Base-by-base conservation (phyloP, 2,329 filamentous ascomycete species). In the Cadophora sp. region DNA sequence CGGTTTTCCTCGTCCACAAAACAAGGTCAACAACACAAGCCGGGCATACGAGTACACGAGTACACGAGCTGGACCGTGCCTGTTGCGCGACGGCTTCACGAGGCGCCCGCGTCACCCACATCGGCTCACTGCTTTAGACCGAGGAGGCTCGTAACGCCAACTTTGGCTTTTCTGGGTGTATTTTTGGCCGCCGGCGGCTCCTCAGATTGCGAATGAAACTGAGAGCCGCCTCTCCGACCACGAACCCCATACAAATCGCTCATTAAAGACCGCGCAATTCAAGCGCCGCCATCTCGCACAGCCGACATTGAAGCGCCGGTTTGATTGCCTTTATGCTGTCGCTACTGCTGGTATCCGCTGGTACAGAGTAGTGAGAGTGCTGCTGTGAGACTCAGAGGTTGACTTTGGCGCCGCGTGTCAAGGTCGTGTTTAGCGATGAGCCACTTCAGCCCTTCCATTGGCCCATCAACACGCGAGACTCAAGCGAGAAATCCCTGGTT, bases 351-450 rank as follows among this genome's bases (percentile, higher is more conserved):
- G 22, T 19, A n/a, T 31, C 16, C 22, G 19, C 19, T 43, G 27
- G 22, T 9, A 1, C 43, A 60, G 6, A 24, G n/a, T 8, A 29
- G 24, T 14, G 46, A 55, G 22, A 60, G 24, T 43, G 31, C 34
- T 24, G 62, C 40, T 55, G 43, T 40, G 55, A 34, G 68, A 62
- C 53, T 53, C 48, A 74, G 71, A 71, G 74, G 71, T 65, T 75
- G 69, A 26, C 26, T 26, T 55, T 60, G 58, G 62, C 62, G 48
- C 62, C 62, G 62, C 75, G 74, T 74, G 74, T 74, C 66, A 73
- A 66, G 67, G 65, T 76, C 76, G 75, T 75, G 74, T 76, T 70
- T 66, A 70, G 67, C 69, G 69, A 68, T 22, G 56, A 40, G 9
- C 14, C 46, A 12, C 56, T 66, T 75, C 68, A 6, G 29, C 55